phyloP scores from a whole-genome alignment of 2,329 filamentous ascomycete genomes.

The Sclerotinia sclerotiorum region DNA sequence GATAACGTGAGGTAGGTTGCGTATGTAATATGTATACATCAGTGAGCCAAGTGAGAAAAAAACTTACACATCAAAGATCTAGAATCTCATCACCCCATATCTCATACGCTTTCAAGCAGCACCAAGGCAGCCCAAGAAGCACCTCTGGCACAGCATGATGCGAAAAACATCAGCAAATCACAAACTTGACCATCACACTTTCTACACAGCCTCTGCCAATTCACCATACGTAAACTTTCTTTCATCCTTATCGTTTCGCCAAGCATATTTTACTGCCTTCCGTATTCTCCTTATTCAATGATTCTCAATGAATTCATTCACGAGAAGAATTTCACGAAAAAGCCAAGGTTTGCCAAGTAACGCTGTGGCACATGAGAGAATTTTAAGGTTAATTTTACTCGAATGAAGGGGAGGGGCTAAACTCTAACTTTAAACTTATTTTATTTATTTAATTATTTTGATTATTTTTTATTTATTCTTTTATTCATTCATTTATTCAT shows the following conservation, averaged over 20 bases:
- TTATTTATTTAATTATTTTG: not conserved
- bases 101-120: not conserved
- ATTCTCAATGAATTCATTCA: not conserved
- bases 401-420: constrained; percentile 11
- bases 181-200: not conserved
- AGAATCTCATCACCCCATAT: not conserved
- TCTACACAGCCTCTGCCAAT: constrained; percentile 7
- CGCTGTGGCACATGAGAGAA: constrained; percentile 12
- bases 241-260: not conserved
- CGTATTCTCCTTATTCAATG: not conserved
- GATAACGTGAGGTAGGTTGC: not conserved
- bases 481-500: not conserved
- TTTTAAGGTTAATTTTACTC: constrained; percentile 19
- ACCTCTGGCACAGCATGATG: not conserved
- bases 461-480: not conserved
- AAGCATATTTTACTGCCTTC: not conserved
- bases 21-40: not conserved
- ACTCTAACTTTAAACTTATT: constrained; percentile 2
- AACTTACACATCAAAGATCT: not conserved
- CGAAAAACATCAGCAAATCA: not conserved
- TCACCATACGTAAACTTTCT: not conserved
- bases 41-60: no score
- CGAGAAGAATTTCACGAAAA: not conserved
- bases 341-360: not conserved
- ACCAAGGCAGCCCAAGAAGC: not conserved